Evolutionary conservation across 2,329 filamentous ascomycete genomes (phyloP), one percentile per base, ranked within the genome.

Genomic region (Sphaerulina musiva): DNA sequence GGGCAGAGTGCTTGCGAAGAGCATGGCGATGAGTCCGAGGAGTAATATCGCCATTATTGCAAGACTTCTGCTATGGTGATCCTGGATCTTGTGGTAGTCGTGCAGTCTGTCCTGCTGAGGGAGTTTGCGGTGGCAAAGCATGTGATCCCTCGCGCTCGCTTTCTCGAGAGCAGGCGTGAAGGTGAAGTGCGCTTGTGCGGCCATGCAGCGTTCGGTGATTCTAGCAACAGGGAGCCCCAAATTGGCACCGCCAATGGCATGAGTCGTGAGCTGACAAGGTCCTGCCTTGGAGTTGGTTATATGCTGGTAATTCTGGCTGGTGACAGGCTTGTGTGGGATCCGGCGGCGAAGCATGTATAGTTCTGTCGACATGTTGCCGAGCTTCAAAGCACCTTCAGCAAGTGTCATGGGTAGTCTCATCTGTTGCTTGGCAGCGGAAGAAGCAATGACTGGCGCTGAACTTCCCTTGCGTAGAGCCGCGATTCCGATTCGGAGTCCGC

Each of bases 191-290:
- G 50, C 23, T 38, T 40, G 38, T n/a, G 40, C 38, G 14, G 48
- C 46, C 32, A 45, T 36, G 32, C 43, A 5, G 31, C 43, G n/a
- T 43, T 46, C 17, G 47, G 45, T 17, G 44, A 34, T 41, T 40
- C 40, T 42, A 36, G 45, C 11, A 40, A 40, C 50, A 12, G 41
- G 17, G 36, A 52, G 59, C 59, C 53, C 61, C 55, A 39, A 60
- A 61, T 61, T 61, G 53, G 63, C 61, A 59, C 62, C 60, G 55
- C 64, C 62, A 56, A 64, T 65, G 60, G 60, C 61, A 57, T 59
- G 53, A 45, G 44, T 41, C 29, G 59, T 45, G 20, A 54, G 47
- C 41, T 45, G 31, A 41, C 31, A 42, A 31, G 36, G 29, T 36
- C 48, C 36, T 46, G 50, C 50, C 40, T 54, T 53, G 49, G 43